Conservation (phyloP, 108 stramenopile species). For the Nitzschia inconspicua region DNA sequence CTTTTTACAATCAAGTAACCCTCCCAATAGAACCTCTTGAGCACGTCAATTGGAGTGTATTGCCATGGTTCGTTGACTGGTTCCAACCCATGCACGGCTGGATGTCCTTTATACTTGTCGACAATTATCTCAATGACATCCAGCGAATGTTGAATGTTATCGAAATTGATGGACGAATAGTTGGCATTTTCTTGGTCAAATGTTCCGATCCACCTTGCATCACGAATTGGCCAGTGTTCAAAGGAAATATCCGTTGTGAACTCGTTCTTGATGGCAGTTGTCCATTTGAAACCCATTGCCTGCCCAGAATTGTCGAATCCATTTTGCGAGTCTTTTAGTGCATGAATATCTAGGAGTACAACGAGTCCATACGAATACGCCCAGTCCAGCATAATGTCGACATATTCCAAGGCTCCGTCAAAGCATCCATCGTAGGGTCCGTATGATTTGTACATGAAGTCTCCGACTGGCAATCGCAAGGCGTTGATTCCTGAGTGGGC, state of each 20-base stretch:
- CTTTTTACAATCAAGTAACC: conserved; percentile 85
- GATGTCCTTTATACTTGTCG: conserved; percentile 68
- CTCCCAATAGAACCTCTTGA: conserved; percentile 90
- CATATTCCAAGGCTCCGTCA: conserved; percentile 83
- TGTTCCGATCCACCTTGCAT: conserved; percentile 84
- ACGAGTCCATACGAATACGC: conserved; percentile 70
- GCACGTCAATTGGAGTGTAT: conserved; percentile 73
- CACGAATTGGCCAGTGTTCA: conserved; percentile 70
- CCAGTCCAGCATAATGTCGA: conserved; percentile 83
- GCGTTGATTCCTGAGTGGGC: conserved; percentile 65
- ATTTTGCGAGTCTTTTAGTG: conserved; percentile 83
- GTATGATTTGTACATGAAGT: conserved; percentile 90
- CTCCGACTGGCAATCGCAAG: conserved; percentile 87
- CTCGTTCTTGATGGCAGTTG: conserved; percentile 45
- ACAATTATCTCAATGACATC: conserved; percentile 74
- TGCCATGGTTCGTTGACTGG: conserved; percentile 96
- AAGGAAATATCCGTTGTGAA: conserved; percentile 23
- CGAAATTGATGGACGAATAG: conserved; percentile 70
- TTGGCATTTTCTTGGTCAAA: conserved; percentile 62
- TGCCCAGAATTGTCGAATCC: conserved; percentile 88
- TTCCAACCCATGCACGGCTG: conserved; percentile 86
- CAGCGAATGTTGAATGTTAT: conserved; percentile 78
- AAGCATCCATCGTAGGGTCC: conserved; percentile 87
- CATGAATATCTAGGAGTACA: conserved; percentile 83
- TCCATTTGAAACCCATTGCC: conserved; percentile 75